These are phyloP conservation scores for Dryadomyces sulphureus DNA, from an alignment of 2,329 filamentous ascomycete species.

Conservation along the genomic window DNA sequence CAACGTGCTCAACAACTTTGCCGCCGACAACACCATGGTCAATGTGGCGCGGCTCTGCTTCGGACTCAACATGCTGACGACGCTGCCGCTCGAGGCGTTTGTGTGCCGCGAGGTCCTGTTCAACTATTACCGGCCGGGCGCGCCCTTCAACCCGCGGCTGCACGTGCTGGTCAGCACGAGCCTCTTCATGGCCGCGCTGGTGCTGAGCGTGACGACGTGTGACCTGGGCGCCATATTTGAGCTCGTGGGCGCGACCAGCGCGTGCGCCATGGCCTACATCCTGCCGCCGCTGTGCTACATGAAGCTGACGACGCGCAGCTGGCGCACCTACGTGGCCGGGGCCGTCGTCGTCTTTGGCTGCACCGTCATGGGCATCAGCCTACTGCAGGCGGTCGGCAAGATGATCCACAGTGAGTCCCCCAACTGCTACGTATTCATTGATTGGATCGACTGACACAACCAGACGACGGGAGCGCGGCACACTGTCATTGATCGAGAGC, in stretches of 20 bases:
- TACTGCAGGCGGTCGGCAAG: conserved; percentile 58
- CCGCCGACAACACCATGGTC: conserved; percentile 77
- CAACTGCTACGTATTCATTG: too few relatives aligned
- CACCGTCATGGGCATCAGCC: conserved; percentile 65
- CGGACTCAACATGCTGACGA: conserved; percentile 97
- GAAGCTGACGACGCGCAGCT: conserved; percentile 67
- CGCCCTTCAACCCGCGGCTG: conserved; percentile 64
- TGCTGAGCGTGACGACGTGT: conserved; percentile 70
- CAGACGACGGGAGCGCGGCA: conserved; percentile 1
- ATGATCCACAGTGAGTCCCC: conserved; percentile 31
- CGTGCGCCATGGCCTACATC: conserved; percentile 88
- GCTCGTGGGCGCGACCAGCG: conserved; percentile 87
- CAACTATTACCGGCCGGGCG: conserved; percentile 58
- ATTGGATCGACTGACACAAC: not conserved
- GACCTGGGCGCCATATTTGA: conserved; percentile 92
- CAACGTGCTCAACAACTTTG: conserved; percentile 97
- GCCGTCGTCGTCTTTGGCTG: conserved; percentile 65
- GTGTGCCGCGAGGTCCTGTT: conserved; percentile 95
- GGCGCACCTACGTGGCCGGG: conserved; percentile 58
- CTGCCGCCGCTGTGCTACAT: conserved; percentile 90
- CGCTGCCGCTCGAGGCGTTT: conserved; percentile 88
- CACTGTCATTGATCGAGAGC: not conserved
- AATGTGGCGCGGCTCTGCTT: conserved; percentile 92
- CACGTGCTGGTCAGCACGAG: conserved; percentile 78
- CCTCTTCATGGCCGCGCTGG: conserved; percentile 67